These are phyloP conservation scores for Claviceps maximensis DNA, from an alignment of 2,329 filamentous ascomycete genomes.

Conservation along the genomic window DNA sequence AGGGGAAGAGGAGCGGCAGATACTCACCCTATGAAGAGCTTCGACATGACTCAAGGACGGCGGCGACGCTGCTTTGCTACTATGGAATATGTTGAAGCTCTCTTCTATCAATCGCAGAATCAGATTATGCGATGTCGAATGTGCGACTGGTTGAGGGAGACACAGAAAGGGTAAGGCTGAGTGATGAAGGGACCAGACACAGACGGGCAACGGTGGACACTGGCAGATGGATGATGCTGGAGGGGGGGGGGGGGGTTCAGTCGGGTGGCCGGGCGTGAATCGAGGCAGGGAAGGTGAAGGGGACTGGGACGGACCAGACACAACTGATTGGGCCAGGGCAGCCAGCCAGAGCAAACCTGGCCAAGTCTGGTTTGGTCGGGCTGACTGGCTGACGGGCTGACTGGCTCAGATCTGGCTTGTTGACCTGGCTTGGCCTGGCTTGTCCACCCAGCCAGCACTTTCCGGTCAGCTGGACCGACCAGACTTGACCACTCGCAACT, in stretches of 20 bases:
- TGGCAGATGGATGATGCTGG: slow-evolving; percentile 1
- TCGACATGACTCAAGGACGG: slow-evolving; percentile 52
- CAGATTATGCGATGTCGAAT: background rate
- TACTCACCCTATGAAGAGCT: slow-evolving; percentile 85
- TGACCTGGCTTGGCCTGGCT: no score
- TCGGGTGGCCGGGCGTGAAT: slow-evolving; percentile 1
- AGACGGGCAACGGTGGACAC: slow-evolving; percentile 2
- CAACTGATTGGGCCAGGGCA: background rate
- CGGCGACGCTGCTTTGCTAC: slow-evolving; percentile 1
- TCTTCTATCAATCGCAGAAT: background rate
- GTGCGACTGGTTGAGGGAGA: background rate
- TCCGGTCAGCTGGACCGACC: no score
- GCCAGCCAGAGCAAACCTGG: background rate
- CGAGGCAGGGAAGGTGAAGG: background rate
- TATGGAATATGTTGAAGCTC: background rate
- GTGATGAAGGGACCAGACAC: background rate
- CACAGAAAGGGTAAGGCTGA: background rate
- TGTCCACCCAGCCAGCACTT: no score
- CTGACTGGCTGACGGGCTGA: background rate
- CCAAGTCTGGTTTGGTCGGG: no score
- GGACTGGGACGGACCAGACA: background rate
- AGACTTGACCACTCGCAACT: no score
- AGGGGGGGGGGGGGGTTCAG: background rate
- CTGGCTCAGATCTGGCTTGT: background rate
- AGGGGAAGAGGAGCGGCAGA: slow-evolving; percentile 1